Base-by-base conservation (phyloP, 345 rosid genomes). In the Lenwebbia sp. region DNA sequence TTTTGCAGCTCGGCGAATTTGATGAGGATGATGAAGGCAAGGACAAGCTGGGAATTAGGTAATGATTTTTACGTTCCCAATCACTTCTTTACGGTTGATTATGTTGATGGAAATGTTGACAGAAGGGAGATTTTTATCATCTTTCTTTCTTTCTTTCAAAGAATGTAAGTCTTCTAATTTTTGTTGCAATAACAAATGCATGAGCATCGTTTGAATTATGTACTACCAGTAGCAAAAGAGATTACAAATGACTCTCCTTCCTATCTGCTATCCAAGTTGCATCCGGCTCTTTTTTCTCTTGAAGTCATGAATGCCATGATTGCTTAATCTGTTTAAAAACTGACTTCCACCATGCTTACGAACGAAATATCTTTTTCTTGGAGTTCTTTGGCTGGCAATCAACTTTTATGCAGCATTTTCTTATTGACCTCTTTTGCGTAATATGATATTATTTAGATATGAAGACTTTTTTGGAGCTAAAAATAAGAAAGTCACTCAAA, bases 401-500 rank as follows among this genome's bases (percentile, higher is more conserved):
- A n/a, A n/a, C 7, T 57, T 40, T 54, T 21, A 78, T 54, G 54
- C 40, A 11, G 28, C 33, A 49, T 52, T 85, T 50, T n/a, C 47
- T 85, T 57, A 21, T 37, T 41, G 30, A 33, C 26, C 58, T 81
- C 13, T 19, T 81, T 53, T 84, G 78, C 57, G 0, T 54, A 56
- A 25, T 54, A 81, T 85, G 57, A 60, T 75, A 54, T 76, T 87
- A 12, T 75, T 40, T 89, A 96, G 99, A 89, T 96, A 96, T 86
- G 92, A 91, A 88, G 99, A 96, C 86, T 97, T 96, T 90, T 97
- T 93, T 87, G 96, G 94, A 26, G 74, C 85, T 85, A 92, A 92
- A 85, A 92, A 83, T 85, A 91, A 89, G 84, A 93, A 88, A 85
- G 89, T 56, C 85, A 47, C 90, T 12, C 90, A 88, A 87, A 86